phyloP scores from a whole-genome alignment of 2,329 filamentous ascomycete genomes.

The Paracamarosporium sp. region DNA sequence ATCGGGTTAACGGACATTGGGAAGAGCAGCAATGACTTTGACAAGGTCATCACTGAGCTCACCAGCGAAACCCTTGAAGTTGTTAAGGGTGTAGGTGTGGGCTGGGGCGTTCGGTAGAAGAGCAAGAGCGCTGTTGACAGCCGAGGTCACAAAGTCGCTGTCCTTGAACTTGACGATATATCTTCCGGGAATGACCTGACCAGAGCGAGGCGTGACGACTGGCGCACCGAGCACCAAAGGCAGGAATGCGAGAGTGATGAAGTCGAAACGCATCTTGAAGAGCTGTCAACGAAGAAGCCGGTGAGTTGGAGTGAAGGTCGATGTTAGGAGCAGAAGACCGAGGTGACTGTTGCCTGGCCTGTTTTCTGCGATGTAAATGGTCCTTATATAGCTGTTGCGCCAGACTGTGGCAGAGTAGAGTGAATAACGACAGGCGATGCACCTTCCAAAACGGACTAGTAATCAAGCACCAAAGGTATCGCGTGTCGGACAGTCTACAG shows the following conservation, averaged over 20 bases:
- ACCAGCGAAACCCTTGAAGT: slow-evolving; percentile 48
- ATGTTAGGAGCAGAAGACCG: slow-evolving; percentile 27
- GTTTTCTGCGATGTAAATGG: slow-evolving; percentile 14
- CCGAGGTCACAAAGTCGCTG: slow-evolving; percentile 29
- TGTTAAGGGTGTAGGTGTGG: slow-evolving; percentile 47
- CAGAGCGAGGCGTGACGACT: slow-evolving; percentile 46
- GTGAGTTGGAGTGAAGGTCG: slow-evolving; percentile 22
- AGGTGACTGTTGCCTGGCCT: slow-evolving; percentile 35
- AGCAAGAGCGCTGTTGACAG: slow-evolving; percentile 36
- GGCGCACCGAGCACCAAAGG: slow-evolving; percentile 48
- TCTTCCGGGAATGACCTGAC: slow-evolving; percentile 47
- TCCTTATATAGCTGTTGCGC: slow-evolving; percentile 38
- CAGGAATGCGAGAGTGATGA: slow-evolving; percentile 46
- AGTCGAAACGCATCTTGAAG: slow-evolving; percentile 48
- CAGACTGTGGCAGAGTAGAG: slow-evolving; percentile 10
- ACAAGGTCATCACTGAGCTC: slow-evolving; percentile 41
- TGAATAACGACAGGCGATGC: slow-evolving; percentile 21
- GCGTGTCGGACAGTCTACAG: slow-evolving; percentile 23
- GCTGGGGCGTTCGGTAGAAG: slow-evolving; percentile 33
- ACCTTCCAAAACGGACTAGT: slow-evolving; percentile 42
- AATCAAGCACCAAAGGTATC: slow-evolving; percentile 16
- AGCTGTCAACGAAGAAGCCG: slow-evolving; percentile 15
- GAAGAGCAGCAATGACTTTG: slow-evolving; percentile 32
- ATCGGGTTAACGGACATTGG: slow-evolving; percentile 31
- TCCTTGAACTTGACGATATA: slow-evolving; percentile 57